phyloP scores from a whole-genome alignment of 768 basidiomycete species.

The Boletus huronensis region DNA sequence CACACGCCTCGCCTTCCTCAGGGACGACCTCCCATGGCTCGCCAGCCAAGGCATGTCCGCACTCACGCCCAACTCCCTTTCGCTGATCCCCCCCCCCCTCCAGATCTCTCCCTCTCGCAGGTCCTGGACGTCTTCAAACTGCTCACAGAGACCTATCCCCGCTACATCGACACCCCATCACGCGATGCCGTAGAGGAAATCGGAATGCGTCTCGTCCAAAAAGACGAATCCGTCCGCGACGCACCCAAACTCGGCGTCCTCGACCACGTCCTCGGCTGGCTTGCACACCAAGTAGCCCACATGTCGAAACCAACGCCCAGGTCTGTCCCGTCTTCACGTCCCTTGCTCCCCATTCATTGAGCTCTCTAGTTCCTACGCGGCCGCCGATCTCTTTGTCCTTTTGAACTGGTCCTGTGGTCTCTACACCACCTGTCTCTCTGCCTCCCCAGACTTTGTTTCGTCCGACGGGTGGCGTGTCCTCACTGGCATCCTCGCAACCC shows the following conservation, averaged over 20 bases:
- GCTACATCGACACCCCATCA: constrained; percentile 71
- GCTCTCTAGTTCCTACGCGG: constrained; percentile 45
- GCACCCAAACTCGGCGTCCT: constrained; percentile 53
- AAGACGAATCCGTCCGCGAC: constrained; percentile 50
- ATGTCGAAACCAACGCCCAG: constrained; percentile 53
- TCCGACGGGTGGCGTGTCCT: constrained; percentile 52
- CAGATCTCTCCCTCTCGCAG: constrained; percentile 61
- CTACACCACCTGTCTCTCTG: constrained; percentile 49
- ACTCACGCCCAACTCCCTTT: background rate
- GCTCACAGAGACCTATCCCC: constrained; percentile 71
- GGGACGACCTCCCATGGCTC: constrained; percentile 57
- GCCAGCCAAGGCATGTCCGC: constrained; percentile 51
- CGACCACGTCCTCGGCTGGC: constrained; percentile 75
- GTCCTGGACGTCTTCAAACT: constrained; percentile 68
- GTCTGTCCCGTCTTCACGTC: constrained; percentile 38
- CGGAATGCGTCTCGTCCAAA: constrained; percentile 57
- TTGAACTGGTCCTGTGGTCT: constrained; percentile 68
- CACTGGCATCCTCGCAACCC: constrained; percentile 51
- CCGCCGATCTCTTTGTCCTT: constrained; percentile 63
- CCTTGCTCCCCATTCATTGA: background rate
- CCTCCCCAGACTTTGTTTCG: constrained; percentile 43
- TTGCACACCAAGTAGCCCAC: constrained; percentile 60
- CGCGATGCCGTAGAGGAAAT: constrained; percentile 68
- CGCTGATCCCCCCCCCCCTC: constrained; percentile 5
- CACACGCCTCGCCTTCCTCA: constrained; percentile 53